phyloP scores from a whole-genome alignment of 129 eudicot species.

The Flaveria trinervia region DNA sequence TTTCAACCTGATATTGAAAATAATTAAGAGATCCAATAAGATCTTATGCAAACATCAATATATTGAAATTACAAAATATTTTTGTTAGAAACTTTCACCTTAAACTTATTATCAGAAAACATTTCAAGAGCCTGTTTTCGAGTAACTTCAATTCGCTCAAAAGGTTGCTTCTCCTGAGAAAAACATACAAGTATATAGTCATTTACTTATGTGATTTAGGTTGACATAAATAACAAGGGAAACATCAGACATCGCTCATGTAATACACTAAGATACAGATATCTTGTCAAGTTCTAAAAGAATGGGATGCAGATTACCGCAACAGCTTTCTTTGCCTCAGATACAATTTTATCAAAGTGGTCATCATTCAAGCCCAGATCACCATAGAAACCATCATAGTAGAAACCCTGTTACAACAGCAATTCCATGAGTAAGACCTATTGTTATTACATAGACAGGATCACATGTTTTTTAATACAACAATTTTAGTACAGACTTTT shows the following conservation, averaged over 20 bases:
- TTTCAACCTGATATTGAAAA: slow-evolving; percentile 63
- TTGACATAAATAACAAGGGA: not conserved
- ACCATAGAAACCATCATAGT: slow-evolving; percentile 92
- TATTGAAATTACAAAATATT: not conserved
- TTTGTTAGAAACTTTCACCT: slow-evolving; percentile 48
- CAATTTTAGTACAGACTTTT: not conserved
- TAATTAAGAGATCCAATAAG: slow-evolving; percentile 14
- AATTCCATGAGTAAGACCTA: not conserved
- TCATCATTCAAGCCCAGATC: slow-evolving; percentile 90
- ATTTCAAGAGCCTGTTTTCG: slow-evolving; percentile 86
- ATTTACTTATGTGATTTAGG: not conserved
- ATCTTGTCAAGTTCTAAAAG: not conserved
- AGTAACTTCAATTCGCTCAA: slow-evolving; percentile 94
- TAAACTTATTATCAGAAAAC: slow-evolving; percentile 85
- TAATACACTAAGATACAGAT: not conserved
- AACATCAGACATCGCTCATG: not conserved
- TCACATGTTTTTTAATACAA: not conserved
- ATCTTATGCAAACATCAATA: slow-evolving; percentile 1
- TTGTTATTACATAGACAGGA: not conserved
- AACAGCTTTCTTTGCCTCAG: slow-evolving; percentile 78
- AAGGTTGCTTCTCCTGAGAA: slow-evolving; percentile 83
- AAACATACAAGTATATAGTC: not conserved
- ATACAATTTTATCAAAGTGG: slow-evolving; percentile 79
- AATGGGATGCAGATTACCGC: slow-evolving; percentile 42
- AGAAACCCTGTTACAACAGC: slow-evolving; percentile 70